These are phyloP conservation scores for Ramaria rubella DNA, from an alignment of 768 basidiomycete genomes.

Conservation along the genomic window DNA sequence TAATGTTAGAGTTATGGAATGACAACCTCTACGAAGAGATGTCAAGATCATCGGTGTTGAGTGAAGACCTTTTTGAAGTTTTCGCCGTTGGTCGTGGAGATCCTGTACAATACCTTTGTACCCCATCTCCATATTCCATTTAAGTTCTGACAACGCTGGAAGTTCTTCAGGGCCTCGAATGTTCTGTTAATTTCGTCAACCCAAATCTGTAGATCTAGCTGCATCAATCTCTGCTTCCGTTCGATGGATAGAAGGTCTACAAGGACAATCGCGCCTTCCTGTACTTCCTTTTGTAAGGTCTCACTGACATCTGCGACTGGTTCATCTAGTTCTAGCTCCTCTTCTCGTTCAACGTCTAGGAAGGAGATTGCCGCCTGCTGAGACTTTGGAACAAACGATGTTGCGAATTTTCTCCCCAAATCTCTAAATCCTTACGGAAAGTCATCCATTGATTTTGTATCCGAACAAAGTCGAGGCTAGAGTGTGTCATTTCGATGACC, in stretches of 20 bases:
- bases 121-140: background rate
- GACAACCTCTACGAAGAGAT: background rate
- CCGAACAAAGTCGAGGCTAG: too few species aligned
- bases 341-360: background rate
- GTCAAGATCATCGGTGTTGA: background rate
- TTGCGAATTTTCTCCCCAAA: too few species aligned
- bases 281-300: background rate
- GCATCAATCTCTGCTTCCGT: background rate
- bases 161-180: background rate
- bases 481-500: too few species aligned
- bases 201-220: background rate
- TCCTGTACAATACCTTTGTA: constrained; percentile 1
- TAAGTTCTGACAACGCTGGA: background rate
- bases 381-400: background rate
- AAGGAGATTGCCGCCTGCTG: background rate
- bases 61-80: background rate
- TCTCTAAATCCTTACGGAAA: too few species aligned
- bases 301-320: background rate
- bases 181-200: background rate
- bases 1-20: background rate
- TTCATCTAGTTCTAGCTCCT: background rate
- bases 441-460: too few species aligned
- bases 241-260: background rate
- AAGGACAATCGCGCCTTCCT: background rate
- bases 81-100: background rate